Evolutionary conservation across 768 basidiomycete species (phyloP), one percentile per base, ranked within the genome.

Genomic region (Cyclocybe aegerita): DNA sequence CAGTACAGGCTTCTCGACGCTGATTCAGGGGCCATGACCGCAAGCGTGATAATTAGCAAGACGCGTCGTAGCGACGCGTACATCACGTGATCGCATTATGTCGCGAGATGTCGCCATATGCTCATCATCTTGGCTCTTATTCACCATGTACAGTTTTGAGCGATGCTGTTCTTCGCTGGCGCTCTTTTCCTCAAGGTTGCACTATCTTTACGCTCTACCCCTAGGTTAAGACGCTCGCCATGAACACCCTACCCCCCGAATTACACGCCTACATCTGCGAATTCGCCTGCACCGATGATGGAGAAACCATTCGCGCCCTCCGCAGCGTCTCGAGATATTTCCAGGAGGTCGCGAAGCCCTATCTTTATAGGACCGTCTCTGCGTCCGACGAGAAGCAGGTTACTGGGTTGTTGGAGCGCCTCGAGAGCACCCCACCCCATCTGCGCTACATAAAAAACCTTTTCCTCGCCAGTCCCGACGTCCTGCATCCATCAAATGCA

Each of bases 241-340:
- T 76, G 69, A 57, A 73, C 39, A 49, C 48, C 33, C 70, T 68
- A 44, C 78, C 78, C 11, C 64, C 70, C 32, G 78, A 80, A 59
- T 61, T 80, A 11, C 72, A 73, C 46, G 67, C 72, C 3, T 70
- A 73, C 50, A 77, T 80, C 46, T 74, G 66, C 53, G 63, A 72
- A 42, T 58, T 76, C 2, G 71, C 71, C 5, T 77, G 76, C 53
- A 51, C 62, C 8, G 72, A 74, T 49, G 73, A 73, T 38, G 75
- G 74, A 0, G 37, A 48, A 11, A 67, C 74, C 0, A 68, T 71
- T 38, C 66, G 64, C 34, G 60, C 73, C 0, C 63, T 80, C 12
- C 65, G 62, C 47, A 57, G 61, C 7, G 72, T 75, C 3, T 78
- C 77, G 0, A 66, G 52, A 44, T 74, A 76, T 46, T 71, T 76